Evolutionary conservation across 208 protist genomes (phyloP).

Genomic region (Leishmania tarentolae): DNA sequence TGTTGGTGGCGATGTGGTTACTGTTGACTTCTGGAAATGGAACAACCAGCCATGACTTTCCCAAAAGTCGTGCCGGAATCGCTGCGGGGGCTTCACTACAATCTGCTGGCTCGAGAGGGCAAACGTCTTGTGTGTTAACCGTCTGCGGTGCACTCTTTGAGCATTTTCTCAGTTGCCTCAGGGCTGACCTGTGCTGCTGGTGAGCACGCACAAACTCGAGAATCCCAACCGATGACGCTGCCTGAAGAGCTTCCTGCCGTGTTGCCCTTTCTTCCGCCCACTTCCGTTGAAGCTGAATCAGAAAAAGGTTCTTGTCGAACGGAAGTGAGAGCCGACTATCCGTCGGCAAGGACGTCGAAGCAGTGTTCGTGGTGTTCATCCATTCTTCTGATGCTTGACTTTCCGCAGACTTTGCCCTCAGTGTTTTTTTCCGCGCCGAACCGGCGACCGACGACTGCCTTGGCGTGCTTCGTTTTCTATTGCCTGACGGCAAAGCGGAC

Average conservation of each 20-base stretch:
- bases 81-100: neutral
- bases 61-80: slow-evolving; percentile 10
- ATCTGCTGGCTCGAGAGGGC: neutral
- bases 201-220: slow-evolving; percentile 15
- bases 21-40: neutral
- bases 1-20: neutral
- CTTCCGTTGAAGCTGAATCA: slow-evolving; percentile 9
- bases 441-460: neutral
- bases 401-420: neutral
- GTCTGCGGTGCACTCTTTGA: neutral
- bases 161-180: neutral
- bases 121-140: neutral
- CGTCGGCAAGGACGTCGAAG: neutral
- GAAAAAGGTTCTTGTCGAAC: neutral
- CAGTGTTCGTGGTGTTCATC: neutral
- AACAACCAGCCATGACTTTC: slow-evolving; percentile 27
- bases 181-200: neutral
- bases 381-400: slow-evolving; percentile 1
- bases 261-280: slow-evolving; percentile 19
- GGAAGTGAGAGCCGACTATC: neutral
- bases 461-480: neutral
- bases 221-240: slow-evolving; percentile 16
- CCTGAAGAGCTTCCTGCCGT: slow-evolving; percentile 4
- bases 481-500: neutral
- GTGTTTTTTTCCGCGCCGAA: neutral